Evolutionary conservation across 345 rosid species (phyloP), one percentile per base, ranked within the genome.

Genomic region (Jatropha curcas): DNA sequence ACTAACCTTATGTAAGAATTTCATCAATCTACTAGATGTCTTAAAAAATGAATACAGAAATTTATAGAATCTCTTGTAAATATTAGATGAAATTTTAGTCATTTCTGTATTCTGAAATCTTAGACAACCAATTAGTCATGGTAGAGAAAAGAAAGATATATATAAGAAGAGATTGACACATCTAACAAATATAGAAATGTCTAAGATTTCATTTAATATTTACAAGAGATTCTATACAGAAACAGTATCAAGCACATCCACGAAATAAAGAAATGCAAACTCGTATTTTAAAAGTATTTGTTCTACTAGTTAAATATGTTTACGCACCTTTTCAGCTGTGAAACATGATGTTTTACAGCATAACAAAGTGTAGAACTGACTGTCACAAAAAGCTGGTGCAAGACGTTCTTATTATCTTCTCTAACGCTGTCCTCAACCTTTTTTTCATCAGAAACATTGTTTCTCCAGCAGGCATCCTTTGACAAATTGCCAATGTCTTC

Each of bases 331-430:
- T 80, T 83, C 57, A 87, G 65, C 17, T 77, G 77, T 2, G 80
- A 76, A 41, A 87, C 57, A 7, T 85, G 82, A 2, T 76, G 75
- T 69, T 78, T 83, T 37, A 85, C 80, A 5, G 83, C 86, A 70
- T 67, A 68, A 69, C 87, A 85, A 1, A 87, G 66, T 72, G 80
- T 82, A 2, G 85, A 76, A 79, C 84, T 84, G 52, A 83, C 86
- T 0, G 86, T 84, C 27, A 87, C 87, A 75, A 85, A 87, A 51
- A 88, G 79, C 75, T 88, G 92, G 28, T 72, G 79, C 76, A 88
- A 56, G 25, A 25, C 48, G 25, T 34, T 4, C 7, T 51, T 33
- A 52, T 70, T 60, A 22, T 62, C 51, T 53, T 67, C 82, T 73
- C 50, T 64, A 45, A 84, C 68, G 57, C 86, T 81, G 59, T 79